Evolutionary conservation across 768 basidiomycete genomes (phyloP).

Genomic region (Mycena floridula): DNA sequence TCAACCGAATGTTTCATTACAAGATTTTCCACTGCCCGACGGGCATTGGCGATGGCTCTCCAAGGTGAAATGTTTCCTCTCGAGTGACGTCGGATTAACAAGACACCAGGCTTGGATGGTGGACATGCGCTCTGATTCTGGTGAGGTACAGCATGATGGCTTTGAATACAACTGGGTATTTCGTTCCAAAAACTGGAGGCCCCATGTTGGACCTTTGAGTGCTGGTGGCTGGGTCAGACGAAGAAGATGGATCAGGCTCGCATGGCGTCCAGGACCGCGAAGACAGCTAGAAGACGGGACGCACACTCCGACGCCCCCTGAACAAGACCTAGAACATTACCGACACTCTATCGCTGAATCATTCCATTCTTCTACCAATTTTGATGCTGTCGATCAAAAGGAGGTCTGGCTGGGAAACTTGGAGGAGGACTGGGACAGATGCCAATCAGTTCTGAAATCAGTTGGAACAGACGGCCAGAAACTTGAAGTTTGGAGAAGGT

Average conservation of each 20-base stretch:
- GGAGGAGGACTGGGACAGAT: constrained; percentile 56
- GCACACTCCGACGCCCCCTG: too few species aligned
- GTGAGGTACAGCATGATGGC: constrained; percentile 75
- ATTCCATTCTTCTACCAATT: constrained; percentile 5
- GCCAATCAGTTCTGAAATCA: constrained; percentile 42
- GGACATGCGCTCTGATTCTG: constrained; percentile 75
- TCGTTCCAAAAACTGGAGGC: constrained; percentile 58
- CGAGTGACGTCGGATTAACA: too few species aligned
- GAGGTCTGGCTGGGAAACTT: constrained; percentile 54
- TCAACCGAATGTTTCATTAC: constrained; percentile 52
- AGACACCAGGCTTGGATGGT: constrained; percentile 89
- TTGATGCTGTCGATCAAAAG: too few species aligned
- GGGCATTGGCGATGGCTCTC: constrained; percentile 82
- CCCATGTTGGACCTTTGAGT: constrained; percentile 51
- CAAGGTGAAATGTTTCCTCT: too few species aligned
- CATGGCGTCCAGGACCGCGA: constrained; percentile 55
- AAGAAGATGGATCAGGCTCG: constrained; percentile 77
- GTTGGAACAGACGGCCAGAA: constrained; percentile 65
- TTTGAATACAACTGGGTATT: constrained; percentile 86
- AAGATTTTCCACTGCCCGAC: constrained; percentile 69
- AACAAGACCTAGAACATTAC: too few species aligned
- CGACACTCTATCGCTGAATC: too few species aligned
- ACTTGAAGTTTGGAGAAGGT: constrained; percentile 69
- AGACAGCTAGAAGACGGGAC: too few species aligned
- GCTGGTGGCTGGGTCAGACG: constrained; percentile 72